Evolutionary conservation across 176 grass and related monocot species (phyloP).

Genomic region (Oryza coarctata): DNA sequence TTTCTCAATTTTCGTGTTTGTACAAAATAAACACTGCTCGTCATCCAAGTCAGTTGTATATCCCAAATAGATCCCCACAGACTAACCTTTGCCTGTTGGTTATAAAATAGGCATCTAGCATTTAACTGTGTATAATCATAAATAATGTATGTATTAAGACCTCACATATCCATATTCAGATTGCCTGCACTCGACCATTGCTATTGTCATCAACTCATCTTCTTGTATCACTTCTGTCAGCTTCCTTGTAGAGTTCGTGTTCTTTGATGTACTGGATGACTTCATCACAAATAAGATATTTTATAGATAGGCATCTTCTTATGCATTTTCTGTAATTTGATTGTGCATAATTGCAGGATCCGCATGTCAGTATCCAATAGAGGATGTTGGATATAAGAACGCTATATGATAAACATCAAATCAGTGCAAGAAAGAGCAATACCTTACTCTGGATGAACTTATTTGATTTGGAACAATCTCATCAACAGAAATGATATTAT

Average conservation of each 20-base stretch:
- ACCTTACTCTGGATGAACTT: conserved; percentile 95
- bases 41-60: background rate
- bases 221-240: background rate
- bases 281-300: conserved; percentile 78
- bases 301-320: conserved; percentile 59
- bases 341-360: background rate
- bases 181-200: background rate
- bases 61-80: background rate
- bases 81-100: background rate
- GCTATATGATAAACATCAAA: background rate
- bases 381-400: background rate
- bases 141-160: background rate
- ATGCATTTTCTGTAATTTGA: conserved; percentile 54
- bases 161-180: background rate
- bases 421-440: background rate
- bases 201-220: background rate
- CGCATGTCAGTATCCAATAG: background rate
- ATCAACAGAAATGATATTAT: conserved; percentile 69
- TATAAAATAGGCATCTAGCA: background rate
- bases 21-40: background rate
- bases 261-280: conserved; percentile 76
- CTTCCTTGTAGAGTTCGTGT: conserved; percentile 52
- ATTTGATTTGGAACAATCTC: conserved; percentile 94
- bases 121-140: background rate
- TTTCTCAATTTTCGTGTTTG: background rate